Evolutionary conservation across 1,284 basidiomycete genomes (phyloP), one percentile per base, ranked within the genome.

Genomic region (Caloboletus firmus): DNA sequence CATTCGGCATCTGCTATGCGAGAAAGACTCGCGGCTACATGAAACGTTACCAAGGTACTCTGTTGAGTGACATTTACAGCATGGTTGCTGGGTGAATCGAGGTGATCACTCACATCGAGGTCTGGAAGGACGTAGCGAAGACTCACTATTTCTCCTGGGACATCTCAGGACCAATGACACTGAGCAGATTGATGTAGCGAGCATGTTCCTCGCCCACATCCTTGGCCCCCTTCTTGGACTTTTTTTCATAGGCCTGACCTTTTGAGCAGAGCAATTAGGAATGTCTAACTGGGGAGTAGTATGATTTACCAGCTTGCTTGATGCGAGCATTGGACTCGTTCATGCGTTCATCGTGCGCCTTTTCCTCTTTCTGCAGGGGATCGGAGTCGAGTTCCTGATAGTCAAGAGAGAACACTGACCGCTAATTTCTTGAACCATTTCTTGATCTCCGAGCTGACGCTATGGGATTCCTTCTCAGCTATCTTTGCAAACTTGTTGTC

Each of bases 351-450:
- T 91, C 89, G 59, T 91, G 87, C 4, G 76, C 72, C 66, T 82
- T 85, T 72, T 91, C 89, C 62, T 88, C 89, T 76, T 89, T 91
- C 89, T 91, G 64, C 9, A 44, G 10, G 3, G 15, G 40, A 45
- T 28, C 18, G 51, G 13, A 60, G 56, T 48, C 9, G 18, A 35
- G 47, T 11, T 20, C 22, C n/a, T 11, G 31, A 58, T 22, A 34
- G 36, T 3, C 7, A 17, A n/a, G 26, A 26, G 47, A 18, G 49
- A 54, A 24, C n/a, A 51, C 76, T 58, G 63, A 89, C 89, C 49
- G 83, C 79, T 45, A 91, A 77, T 69, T 84, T 89, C 79, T 88
- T 90, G 76, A 91, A 85, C 86, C 88, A 91, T 61, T 88, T 91
- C 75, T 84, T 86, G 39, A 91, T 81, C 58, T 91, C 89, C 35